Conservation (phyloP, 202 grass and related monocot genomes). For the Carex arenaria region DNA sequence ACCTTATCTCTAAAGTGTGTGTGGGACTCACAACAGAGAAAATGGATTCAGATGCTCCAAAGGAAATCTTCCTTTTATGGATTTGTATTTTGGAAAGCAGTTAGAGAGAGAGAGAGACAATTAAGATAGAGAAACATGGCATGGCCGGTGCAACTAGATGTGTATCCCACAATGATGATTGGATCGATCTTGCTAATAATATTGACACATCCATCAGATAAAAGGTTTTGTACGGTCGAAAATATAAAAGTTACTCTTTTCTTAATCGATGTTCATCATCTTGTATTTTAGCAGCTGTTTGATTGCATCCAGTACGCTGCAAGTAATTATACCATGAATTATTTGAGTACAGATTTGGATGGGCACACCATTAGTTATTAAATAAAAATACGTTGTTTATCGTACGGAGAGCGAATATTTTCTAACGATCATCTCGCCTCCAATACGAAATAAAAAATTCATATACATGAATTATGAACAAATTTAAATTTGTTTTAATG, state of each 20-base stretch:
- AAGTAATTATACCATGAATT: neutral
- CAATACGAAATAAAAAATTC: too few relatives aligned
- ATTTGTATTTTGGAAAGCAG: conserved; percentile 18
- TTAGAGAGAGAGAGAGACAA: neutral
- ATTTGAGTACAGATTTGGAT: neutral
- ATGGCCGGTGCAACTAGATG: neutral
- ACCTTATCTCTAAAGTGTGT: conserved; percentile 10
- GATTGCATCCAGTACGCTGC: neutral
- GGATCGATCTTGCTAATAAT: neutral
- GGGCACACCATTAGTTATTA: neutral
- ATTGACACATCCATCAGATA: neutral
- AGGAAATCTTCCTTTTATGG: conserved; percentile 22
- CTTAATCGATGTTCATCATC: neutral
- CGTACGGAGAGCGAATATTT: too few relatives aligned
- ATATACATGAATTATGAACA: too few relatives aligned
- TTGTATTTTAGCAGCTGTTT: neutral
- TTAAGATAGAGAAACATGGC: neutral
- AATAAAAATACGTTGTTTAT: neutral
- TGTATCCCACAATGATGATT: neutral
- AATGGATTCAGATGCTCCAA: conserved; percentile 22
- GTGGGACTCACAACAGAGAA: neutral
- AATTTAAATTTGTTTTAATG: too few relatives aligned
- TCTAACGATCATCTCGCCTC: too few relatives aligned
- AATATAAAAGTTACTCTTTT: neutral
- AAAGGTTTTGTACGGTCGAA: neutral